Conservation (phyloP, 2,329 filamentous ascomycete genomes). For the Monosporascus sp. region DNA sequence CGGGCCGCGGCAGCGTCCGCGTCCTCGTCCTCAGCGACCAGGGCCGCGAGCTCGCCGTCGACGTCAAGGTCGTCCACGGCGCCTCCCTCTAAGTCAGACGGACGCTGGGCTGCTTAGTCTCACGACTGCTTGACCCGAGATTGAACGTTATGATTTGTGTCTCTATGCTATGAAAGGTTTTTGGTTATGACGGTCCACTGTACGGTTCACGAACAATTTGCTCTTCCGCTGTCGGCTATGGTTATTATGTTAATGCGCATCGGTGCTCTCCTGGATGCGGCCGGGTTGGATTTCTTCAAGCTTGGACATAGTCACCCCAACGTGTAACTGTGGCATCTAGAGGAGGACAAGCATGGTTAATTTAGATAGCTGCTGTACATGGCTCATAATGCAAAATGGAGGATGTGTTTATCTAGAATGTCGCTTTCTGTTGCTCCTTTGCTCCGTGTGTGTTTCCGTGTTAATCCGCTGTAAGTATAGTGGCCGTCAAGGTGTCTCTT, state of each 20-base stretch:
- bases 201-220: conserved; percentile 6
- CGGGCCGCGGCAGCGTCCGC: conserved; percentile 88
- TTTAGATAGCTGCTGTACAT: background rate
- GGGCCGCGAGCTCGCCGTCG: conserved; percentile 90
- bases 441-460: background rate
- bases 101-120: too few relatives aligned
- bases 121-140: too few relatives aligned
- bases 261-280: too few relatives aligned
- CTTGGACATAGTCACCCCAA: background rate
- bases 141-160: too few relatives aligned
- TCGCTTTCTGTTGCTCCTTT: background rate
- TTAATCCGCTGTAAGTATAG: background rate
- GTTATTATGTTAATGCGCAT: background rate
- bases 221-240: background rate
- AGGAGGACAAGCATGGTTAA: background rate
- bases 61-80: conserved; percentile 97
- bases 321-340: background rate
- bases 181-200: conserved; percentile 1
- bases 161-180: too few relatives aligned
- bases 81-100: conserved; percentile 51
- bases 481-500: background rate
- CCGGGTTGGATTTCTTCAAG: background rate
- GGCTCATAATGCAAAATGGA: background rate
- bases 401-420: background rate
- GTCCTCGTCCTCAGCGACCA: conserved; percentile 93